phyloP scores from a whole-genome alignment of 1,284 basidiomycete genomes.

The Baeospora myosura region DNA sequence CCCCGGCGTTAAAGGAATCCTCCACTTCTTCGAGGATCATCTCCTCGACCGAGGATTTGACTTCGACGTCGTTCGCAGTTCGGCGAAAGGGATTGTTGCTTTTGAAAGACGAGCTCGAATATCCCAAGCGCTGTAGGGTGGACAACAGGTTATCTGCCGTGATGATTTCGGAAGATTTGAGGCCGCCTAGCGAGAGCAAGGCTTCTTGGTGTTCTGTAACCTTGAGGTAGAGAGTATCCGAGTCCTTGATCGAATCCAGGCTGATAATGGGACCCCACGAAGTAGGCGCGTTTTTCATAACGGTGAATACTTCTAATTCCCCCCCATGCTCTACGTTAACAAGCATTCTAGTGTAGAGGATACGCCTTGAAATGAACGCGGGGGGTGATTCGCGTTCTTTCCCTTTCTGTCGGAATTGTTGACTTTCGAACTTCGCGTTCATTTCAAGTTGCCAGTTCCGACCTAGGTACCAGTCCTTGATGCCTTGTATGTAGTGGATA shows the following conservation, averaged over 20 bases:
- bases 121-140: constrained; percentile 14
- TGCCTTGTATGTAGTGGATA: background rate
- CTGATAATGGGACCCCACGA: background rate
- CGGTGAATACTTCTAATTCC: background rate
- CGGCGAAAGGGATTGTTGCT: constrained; percentile 15
- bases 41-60: constrained; percentile 15
- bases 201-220: too few species aligned
- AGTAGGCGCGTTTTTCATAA: background rate
- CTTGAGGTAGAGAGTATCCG: too few species aligned
- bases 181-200: too few species aligned
- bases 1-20: too few species aligned
- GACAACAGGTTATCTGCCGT: background rate
- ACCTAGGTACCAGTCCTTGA: constrained; percentile 2
- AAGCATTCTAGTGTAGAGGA: background rate
- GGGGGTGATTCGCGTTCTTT: constrained; percentile 2
- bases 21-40: constrained; percentile 18
- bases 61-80: constrained; percentile 17
- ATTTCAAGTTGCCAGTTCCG: constrained; percentile 2
- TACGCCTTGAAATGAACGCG: constrained; percentile 1
- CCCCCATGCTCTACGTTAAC: background rate
- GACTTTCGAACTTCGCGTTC: background rate
- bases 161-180: background rate
- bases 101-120: too few species aligned
- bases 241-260: background rate
- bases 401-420: constrained; percentile 3